Conservation (phyloP, 2,329 filamentous ascomycete species). For the Parafenestella ontariensis region DNA sequence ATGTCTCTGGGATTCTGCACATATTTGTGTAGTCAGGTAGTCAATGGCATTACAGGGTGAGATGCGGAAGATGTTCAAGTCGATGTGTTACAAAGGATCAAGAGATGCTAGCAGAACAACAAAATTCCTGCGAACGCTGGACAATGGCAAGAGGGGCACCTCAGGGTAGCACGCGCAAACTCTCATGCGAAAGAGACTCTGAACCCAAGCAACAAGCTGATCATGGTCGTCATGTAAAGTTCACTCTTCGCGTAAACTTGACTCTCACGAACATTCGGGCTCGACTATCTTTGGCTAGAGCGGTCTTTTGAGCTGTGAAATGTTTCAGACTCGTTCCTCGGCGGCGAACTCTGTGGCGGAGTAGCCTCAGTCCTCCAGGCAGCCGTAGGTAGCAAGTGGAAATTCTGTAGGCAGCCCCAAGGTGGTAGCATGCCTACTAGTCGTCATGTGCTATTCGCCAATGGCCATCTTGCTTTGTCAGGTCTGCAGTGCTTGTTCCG, state of each 20-base stretch:
- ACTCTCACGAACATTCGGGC: not conserved
- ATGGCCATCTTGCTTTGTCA: constrained; percentile 20
- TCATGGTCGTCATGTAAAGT: too few relatives aligned
- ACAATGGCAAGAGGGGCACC: too few relatives aligned
- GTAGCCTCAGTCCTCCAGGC: constrained; percentile 32
- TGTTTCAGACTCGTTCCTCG: constrained; percentile 20
- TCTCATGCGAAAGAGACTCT: too few relatives aligned
- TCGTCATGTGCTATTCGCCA: constrained; percentile 18
- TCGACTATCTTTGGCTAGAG: constrained; percentile 10
- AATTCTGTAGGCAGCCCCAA: constrained; percentile 24
- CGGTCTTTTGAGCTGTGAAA: constrained; percentile 2
- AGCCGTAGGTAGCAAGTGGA: constrained; percentile 41
- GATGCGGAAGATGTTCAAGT: too few relatives aligned
- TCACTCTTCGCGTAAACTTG: constrained; percentile 4
- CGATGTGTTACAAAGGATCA: too few relatives aligned
- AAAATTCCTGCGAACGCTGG: too few relatives aligned
- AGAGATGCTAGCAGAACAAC: too few relatives aligned
- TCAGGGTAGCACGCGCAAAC: too few relatives aligned
- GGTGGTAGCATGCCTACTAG: constrained; percentile 6
- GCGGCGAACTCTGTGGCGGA: constrained; percentile 20
- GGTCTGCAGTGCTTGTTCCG: not conserved
- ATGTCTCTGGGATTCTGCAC: not conserved
- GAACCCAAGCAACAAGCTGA: too few relatives aligned
- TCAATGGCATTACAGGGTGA: too few relatives aligned
- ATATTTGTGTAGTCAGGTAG: not conserved